Conservation (phyloP, 306 rosid species). For the Begonia fuchsioides region DNA sequence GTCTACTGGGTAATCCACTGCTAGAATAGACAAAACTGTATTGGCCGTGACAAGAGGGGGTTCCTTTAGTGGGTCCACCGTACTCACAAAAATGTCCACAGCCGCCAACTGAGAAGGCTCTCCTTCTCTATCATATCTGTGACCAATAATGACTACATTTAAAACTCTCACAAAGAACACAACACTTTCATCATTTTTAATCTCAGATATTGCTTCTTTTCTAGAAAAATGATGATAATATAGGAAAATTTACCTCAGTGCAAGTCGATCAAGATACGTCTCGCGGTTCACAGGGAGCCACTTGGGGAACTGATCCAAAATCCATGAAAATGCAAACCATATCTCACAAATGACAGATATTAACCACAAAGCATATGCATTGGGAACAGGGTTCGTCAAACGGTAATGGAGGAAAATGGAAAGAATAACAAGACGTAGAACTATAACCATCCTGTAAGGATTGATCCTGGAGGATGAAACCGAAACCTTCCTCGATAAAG, state of each 20-base stretch:
- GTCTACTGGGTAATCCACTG: constrained; percentile 94
- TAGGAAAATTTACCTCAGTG: constrained; percentile 39
- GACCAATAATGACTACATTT: constrained; percentile 10
- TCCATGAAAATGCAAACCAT: constrained; percentile 97
- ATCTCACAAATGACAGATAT: constrained; percentile 94
- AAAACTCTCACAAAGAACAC: background rate
- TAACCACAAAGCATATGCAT: constrained; percentile 85
- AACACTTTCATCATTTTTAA: background rate
- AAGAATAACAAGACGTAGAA: constrained; percentile 71
- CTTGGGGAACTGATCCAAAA: constrained; percentile 94
- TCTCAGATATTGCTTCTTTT: background rate
- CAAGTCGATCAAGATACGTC: constrained; percentile 90
- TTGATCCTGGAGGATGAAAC: constrained; percentile 86
- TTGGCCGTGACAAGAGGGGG: constrained; percentile 98
- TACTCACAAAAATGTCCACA: constrained; percentile 93
- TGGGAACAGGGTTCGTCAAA: constrained; percentile 76
- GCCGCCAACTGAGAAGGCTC: constrained; percentile 96
- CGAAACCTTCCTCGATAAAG: constrained; percentile 95
- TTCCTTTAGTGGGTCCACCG: constrained; percentile 92
- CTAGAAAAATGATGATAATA: background rate
- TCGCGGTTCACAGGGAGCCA: constrained; percentile 99
- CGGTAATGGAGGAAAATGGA: constrained; percentile 86
- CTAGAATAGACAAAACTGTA: constrained; percentile 84
- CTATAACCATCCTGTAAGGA: constrained; percentile 93
- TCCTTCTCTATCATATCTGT: constrained; percentile 90